These are phyloP conservation scores for Aspergillus niger DNA, from an alignment of 2,329 filamentous ascomycete species.

Conservation along the genomic window DNA sequence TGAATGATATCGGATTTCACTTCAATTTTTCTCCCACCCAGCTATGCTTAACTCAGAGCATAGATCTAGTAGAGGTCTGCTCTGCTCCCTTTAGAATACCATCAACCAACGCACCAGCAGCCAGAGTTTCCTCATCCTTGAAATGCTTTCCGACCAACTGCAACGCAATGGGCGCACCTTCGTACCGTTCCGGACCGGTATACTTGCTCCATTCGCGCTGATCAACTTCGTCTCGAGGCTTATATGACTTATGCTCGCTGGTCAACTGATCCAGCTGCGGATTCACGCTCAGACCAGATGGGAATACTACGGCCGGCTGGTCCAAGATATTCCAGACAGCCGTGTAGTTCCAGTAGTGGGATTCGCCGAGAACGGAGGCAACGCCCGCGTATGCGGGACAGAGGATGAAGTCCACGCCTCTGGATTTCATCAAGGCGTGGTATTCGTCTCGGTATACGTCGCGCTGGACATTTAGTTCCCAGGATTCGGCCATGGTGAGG, in stretches of 20 bases:
- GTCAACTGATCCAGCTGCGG: slow-evolving; percentile 22
- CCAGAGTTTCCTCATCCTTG: slow-evolving; percentile 56
- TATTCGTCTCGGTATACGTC: slow-evolving; percentile 36
- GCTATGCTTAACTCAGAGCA: neutral
- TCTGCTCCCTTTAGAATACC: slow-evolving; percentile 17
- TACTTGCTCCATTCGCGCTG: slow-evolving; percentile 38
- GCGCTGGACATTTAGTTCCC: slow-evolving; percentile 30
- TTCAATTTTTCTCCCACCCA: neutral
- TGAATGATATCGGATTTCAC: neutral
- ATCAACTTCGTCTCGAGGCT: slow-evolving; percentile 29
- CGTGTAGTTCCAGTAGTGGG: slow-evolving; percentile 41
- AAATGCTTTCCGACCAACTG: slow-evolving; percentile 54
- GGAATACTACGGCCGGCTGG: slow-evolving; percentile 32
- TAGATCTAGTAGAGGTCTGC: neutral
- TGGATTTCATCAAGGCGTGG: slow-evolving; percentile 31
- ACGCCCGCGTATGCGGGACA: slow-evolving; percentile 31
- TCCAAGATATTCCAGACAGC: slow-evolving; percentile 39
- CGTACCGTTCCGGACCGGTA: slow-evolving; percentile 32
- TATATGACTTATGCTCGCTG: slow-evolving; percentile 22
- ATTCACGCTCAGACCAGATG: slow-evolving; percentile 33
- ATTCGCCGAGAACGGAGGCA: slow-evolving; percentile 34
- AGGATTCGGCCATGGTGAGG: slow-evolving; percentile 32
- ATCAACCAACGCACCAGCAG: slow-evolving; percentile 32
- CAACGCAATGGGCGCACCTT: slow-evolving; percentile 52
- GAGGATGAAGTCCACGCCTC: slow-evolving; percentile 36